phyloP scores from a whole-genome alignment of 768 basidiomycete genomes.

The Boletus vinaceobasis region DNA sequence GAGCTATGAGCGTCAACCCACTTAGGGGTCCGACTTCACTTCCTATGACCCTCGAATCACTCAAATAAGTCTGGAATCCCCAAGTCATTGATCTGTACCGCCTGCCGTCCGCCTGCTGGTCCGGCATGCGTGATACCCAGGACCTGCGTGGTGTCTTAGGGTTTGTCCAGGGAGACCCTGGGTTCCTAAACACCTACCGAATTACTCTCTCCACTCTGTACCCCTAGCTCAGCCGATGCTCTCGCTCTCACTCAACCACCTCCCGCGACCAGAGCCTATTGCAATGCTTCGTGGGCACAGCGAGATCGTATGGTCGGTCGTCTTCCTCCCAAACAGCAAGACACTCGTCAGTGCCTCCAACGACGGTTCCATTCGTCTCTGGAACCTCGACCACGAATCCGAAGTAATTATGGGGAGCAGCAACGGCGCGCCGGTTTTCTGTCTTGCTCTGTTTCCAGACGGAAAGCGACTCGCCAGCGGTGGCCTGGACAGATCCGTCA shows the following conservation, averaged over 20 bases:
- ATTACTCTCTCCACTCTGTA: slow-evolving; percentile 17
- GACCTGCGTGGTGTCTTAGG: slow-evolving; percentile 30
- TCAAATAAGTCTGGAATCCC: slow-evolving; percentile 31
- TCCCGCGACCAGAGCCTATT: slow-evolving; percentile 23
- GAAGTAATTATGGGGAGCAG: slow-evolving; percentile 24
- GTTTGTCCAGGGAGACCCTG: slow-evolving; percentile 28
- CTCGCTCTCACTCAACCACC: slow-evolving; percentile 31
- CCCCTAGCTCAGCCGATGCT: slow-evolving; percentile 29
- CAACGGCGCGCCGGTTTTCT: slow-evolving; percentile 21
- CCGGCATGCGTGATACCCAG: slow-evolving; percentile 29
- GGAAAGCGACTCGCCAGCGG: slow-evolving; percentile 28
- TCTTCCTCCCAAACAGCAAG: slow-evolving; percentile 26
- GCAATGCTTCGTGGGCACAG: slow-evolving; percentile 23
- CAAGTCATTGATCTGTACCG: slow-evolving; percentile 30
- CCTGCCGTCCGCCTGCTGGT: slow-evolving; percentile 33
- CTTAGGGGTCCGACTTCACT: slow-evolving; percentile 29
- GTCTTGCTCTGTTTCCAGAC: slow-evolving; percentile 26
- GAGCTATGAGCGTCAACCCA: slow-evolving; percentile 26
- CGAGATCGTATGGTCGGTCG: slow-evolving; percentile 29
- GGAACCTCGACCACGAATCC: slow-evolving; percentile 24
- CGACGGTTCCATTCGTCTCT: slow-evolving; percentile 30
- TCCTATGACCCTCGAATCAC: slow-evolving; percentile 23
- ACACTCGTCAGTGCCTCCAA: slow-evolving; percentile 27
- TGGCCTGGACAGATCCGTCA: slow-evolving; percentile 30
- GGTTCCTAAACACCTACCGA: slow-evolving; percentile 22